Conservation (phyloP, 176 grass and related monocot genomes). For the Chrysopogon serrulatus region DNA sequence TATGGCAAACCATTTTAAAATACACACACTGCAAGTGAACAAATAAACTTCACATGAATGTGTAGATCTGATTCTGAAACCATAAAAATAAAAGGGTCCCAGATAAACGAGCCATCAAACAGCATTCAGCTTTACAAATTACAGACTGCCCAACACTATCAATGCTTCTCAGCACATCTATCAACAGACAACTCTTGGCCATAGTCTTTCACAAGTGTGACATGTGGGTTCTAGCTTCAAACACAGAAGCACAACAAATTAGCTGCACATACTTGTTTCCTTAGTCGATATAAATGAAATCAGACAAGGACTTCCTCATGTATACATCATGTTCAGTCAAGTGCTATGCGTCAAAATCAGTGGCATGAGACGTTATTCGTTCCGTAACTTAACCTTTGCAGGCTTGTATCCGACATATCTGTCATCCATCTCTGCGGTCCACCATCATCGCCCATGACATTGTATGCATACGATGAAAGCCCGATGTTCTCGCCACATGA, state of each 20-base stretch:
- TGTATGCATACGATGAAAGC: constrained; percentile 82
- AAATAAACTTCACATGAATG: constrained; percentile 10
- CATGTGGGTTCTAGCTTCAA: constrained; percentile 4
- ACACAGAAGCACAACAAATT: not conserved
- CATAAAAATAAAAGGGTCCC: not conserved
- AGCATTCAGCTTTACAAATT: constrained; percentile 36
- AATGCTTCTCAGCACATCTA: constrained; percentile 3
- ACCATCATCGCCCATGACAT: constrained; percentile 53
- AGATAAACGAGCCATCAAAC: not conserved
- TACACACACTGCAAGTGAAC: not conserved
- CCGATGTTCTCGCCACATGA: constrained; percentile 49
- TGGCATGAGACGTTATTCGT: constrained; percentile 84
- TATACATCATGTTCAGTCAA: constrained; percentile 22
- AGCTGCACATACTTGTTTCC: not conserved
- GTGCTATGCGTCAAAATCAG: constrained; percentile 27
- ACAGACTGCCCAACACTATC: constrained; percentile 16
- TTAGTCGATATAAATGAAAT: constrained; percentile 30
- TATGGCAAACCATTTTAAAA: not conserved
- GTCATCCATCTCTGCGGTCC: constrained; percentile 82
- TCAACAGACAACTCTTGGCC: constrained; percentile 18
- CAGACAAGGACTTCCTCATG: not conserved
- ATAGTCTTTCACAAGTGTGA: not conserved
- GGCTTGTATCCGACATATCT: constrained; percentile 70
- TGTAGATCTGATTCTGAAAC: constrained; percentile 8
- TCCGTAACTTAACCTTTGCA: constrained; percentile 76